Evolutionary conservation across 2,329 filamentous ascomycete species (phyloP), one percentile per base, ranked within the genome.

Genomic region (Fulvia fulva): DNA sequence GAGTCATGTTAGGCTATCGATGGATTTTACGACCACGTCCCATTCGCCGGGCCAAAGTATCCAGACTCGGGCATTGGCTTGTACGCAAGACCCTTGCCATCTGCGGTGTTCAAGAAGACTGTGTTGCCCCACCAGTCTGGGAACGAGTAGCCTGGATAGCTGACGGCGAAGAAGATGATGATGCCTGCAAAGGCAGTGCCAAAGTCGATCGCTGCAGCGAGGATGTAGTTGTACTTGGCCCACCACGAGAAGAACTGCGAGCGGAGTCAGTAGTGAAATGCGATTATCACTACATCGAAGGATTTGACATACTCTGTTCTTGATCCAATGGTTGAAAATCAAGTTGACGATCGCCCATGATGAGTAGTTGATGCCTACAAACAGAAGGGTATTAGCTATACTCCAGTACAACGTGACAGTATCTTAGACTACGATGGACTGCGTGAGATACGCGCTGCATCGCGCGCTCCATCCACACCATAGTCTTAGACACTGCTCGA

Each of bases 351-450:
- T 32, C 0, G 88, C 89, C 91, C 91, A 96, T 37, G 92, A 88
- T 1, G 86, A 90, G 71, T 94, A 96, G 73, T 96, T 96, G 63
- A 96, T 85, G 0, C 91, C 61, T 41, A 5, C 28, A 11, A 30
- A 5, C 6, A 30, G 28, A 30, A 30, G 28, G 6, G 28, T 30
- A 11, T 30, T 11, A 30, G 28, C 28, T 6, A 30, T 30, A 30
- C 28, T 30, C 28, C 6, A 30, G 11, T 11, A 30, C n/a, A 1
- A 30, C 22, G 25, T 26, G 26, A n/a, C 37, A 19, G 26, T 9
- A 12, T 19, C 23, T 23, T 30, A 55, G 3, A 21, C 37, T 5
- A 34, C 26, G 26, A 50, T 45, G 14, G 22, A 43, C 21, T n/a
- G n/a, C n/a, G n/a, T n/a, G n/a, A n/a, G n/a, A n/a, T n/a, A n/a